Base-by-base conservation (phyloP, 805 yeast genomes). In the Lachancea sp. region DNA sequence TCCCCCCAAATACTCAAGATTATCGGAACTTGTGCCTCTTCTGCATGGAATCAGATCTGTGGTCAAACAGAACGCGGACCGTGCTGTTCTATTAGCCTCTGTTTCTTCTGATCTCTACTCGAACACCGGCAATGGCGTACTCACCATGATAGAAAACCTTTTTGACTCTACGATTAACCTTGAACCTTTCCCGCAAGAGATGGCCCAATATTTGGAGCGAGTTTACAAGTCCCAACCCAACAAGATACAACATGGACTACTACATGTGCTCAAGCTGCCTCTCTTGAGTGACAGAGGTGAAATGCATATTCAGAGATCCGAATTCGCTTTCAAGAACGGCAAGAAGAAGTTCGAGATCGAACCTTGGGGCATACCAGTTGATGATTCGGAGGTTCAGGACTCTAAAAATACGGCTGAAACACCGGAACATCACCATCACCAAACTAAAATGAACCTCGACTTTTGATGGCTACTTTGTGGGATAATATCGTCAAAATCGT, bases 351-450 rank as follows among this genome's bases (percentile, higher is more conserved):
- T 91, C 59, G 96, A 86, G 57, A 82, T 93, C 43, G 91, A 86
- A 53, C 87, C 82, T 57, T 93, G 96, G 95, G 87, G 95, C n/a
- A 93, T 93, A 41, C 98, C 99, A 0, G 95, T 91, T 2, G 96
- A 89, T 46, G 95, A 84, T 47, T 85, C 73, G n/a, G 82, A 73
- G 13, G 75, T 68, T 4, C 68, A 36, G 19, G 45, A 38, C 22
- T 42, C 38, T 3, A 46, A 36, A 19, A 18, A 18, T 18, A 27
- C 32, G 10, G 19, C 25, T 17, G 40, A 38, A 18, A 20, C 12
- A 7, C 25, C 41, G 2, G 35, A 26, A 16, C 27, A n/a, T 7
- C 30, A 33, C 15, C 20, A 20, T 17, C n/a, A 19, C 12, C 44
- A 43, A 12, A 39, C 45, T 27, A 36, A 39, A 15, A 35, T 20